Evolutionary conservation across 2,329 filamentous ascomycete species (phyloP).

Genomic region (Ilyonectria sp.): DNA sequence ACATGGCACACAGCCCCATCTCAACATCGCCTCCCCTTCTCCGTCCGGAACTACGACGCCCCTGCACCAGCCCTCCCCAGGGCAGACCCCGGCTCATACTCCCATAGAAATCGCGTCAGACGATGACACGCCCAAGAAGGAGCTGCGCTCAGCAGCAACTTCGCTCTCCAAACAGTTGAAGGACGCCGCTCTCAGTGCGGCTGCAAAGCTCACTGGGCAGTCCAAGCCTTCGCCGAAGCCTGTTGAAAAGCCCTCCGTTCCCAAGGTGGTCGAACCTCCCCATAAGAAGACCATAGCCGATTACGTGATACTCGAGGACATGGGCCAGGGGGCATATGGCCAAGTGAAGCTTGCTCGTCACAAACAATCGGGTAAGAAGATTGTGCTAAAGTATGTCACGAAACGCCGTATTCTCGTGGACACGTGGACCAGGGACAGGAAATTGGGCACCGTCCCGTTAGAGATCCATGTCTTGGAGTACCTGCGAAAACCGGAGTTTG

Average conservation of each 20-base stretch:
- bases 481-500: constrained; percentile 80
- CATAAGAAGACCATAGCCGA: constrained; percentile 90
- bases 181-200: constrained; percentile 69
- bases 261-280: constrained; percentile 55
- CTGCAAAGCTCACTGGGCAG: constrained; percentile 66
- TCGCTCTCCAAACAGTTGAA: constrained; percentile 70
- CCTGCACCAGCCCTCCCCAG: constrained; percentile 83
- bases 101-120: constrained; percentile 71
- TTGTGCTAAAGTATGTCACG: constrained; percentile 97
- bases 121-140: constrained; percentile 61
- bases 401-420: constrained; percentile 97
- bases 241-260: constrained; percentile 51
- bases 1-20: constrained; percentile 77
- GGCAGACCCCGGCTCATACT: constrained; percentile 74
- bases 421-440: constrained; percentile 96
- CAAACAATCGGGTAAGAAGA: constrained; percentile 85
- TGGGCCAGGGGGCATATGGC: constrained; percentile 98
- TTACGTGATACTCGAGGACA: constrained; percentile 94
- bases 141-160: constrained; percentile 59
- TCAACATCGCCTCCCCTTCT: constrained; percentile 74
- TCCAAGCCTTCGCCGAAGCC: constrained; percentile 51
- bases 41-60: constrained; percentile 79
- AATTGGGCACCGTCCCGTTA: constrained; percentile 92
- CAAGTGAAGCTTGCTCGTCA: constrained; percentile 96
- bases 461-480: constrained; percentile 98